These are phyloP conservation scores for Silene noctiflora DNA, from an alignment of 179 eudicot species.

Conservation along the genomic window DNA sequence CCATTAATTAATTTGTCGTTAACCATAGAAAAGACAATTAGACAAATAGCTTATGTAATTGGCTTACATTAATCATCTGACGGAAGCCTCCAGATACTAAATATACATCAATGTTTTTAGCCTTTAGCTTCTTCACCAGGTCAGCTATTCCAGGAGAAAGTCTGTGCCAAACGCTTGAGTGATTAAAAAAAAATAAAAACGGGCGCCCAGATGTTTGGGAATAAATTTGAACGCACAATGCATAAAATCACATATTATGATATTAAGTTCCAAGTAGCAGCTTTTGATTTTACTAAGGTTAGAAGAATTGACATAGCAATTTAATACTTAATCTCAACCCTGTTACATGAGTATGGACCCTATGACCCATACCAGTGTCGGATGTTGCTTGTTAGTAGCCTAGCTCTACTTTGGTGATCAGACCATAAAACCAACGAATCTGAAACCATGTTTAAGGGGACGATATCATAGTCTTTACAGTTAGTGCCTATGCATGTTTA, in stretches of 20 bases:
- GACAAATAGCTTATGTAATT: not conserved
- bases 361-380: not conserved
- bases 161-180: constrained; percentile 36
- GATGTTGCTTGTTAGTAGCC: not conserved
- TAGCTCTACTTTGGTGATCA: not conserved
- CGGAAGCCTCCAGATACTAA: constrained; percentile 97
- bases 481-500: not conserved
- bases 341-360: not conserved
- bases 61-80: constrained; percentile 87
- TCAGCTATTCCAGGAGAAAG: constrained; percentile 90
- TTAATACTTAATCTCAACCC: not conserved
- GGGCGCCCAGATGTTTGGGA: not conserved
- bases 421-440: too few species aligned
- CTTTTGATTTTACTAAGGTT: too few species aligned
- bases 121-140: constrained; percentile 76
- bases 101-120: constrained; percentile 54
- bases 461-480: not conserved
- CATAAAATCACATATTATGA: not conserved
- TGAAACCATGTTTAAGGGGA: not conserved
- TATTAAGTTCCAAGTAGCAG: too few species aligned
- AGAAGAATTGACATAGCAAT: too few species aligned
- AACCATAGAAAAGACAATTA: not conserved
- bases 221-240: not conserved
- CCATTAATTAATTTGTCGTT: not conserved
- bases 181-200: constrained; percentile 5